phyloP scores from a whole-genome alignment of 169 alveolate genomes.

The Plasmodium yoelii region DNA sequence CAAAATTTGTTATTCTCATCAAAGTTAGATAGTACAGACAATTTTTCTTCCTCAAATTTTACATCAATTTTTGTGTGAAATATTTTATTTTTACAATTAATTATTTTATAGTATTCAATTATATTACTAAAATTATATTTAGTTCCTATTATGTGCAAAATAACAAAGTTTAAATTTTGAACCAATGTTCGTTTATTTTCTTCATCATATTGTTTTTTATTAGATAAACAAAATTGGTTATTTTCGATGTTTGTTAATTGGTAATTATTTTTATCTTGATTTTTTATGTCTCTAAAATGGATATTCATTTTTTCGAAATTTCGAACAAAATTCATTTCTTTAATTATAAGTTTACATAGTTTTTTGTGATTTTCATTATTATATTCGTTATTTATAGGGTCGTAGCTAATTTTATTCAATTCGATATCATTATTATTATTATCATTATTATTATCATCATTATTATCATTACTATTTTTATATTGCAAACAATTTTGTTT shows the following conservation, averaged over 20 bases:
- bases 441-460: too few relatives aligned
- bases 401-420: too few relatives aligned
- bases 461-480: too few relatives aligned
- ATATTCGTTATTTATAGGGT: too few relatives aligned
- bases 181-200: neutral
- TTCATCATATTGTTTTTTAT: neutral
- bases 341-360: neutral
- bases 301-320: neutral
- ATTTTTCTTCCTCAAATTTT: too few relatives aligned
- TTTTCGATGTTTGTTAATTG: too few relatives aligned
- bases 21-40: too few relatives aligned
- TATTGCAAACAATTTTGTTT: too few relatives aligned
- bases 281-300: neutral
- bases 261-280: neutral
- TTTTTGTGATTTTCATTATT: neutral
- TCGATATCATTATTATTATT: too few relatives aligned
- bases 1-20: neutral
- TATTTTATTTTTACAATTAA: neutral
- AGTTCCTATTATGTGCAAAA: conserved; percentile 45
- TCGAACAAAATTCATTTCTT: neutral
- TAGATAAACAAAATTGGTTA: neutral
- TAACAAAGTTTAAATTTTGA: conserved; percentile 16
- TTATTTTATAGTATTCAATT: conserved; percentile 29
- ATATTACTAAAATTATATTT: conserved; percentile 52
- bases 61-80: too few relatives aligned